Percentiles rank a stretch among this genome's conserved stretches.
phyloP scores from a whole-genome alignment of 352 stramenopile species.

The Globisporangium sylvaticum region DNA sequence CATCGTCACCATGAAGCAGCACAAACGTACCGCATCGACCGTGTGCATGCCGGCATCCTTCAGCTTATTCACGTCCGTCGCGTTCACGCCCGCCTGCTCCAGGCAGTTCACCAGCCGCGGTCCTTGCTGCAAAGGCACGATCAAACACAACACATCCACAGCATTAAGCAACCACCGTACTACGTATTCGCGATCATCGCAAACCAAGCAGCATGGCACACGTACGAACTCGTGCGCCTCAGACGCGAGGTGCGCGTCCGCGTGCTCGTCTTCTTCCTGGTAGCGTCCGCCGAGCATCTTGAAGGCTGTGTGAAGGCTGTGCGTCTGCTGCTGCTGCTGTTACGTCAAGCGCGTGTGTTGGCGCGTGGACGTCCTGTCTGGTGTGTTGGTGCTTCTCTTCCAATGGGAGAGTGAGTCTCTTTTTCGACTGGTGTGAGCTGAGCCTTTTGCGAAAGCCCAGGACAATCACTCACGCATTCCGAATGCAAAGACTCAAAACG shows the following conservation, averaged over 20 bases:
- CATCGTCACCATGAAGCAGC: background rate
- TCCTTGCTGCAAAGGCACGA: slow-evolving; percentile 46
- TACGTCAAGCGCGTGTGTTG: background rate
- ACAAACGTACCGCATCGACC: slow-evolving; percentile 89
- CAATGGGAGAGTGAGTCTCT: slow-evolving; percentile 4
- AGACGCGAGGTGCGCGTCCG: slow-evolving; percentile 6
- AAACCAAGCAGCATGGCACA: background rate
- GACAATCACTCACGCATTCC: slow-evolving; percentile 5
- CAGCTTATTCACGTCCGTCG: slow-evolving; percentile 98
- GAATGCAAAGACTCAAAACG: too few species aligned
- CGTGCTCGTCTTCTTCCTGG: slow-evolving; percentile 17
- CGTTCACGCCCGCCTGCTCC: slow-evolving; percentile 96
- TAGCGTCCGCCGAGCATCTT: slow-evolving; percentile 18
- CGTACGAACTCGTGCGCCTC: slow-evolving; percentile 23
- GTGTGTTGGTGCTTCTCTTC: background rate
- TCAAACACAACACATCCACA: slow-evolving; percentile 14
- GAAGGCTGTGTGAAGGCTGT: background rate
- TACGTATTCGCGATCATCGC: too few species aligned
- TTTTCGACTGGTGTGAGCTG: background rate
- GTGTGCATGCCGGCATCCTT: slow-evolving; percentile 97
- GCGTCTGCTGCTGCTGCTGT: background rate
- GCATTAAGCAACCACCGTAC: background rate
- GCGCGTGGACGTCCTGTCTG: background rate
- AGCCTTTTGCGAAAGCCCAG: background rate
- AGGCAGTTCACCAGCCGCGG: slow-evolving; percentile 87